Conservation (phyloP, 257 asterid species). For the Knoxia roxburghii region DNA sequence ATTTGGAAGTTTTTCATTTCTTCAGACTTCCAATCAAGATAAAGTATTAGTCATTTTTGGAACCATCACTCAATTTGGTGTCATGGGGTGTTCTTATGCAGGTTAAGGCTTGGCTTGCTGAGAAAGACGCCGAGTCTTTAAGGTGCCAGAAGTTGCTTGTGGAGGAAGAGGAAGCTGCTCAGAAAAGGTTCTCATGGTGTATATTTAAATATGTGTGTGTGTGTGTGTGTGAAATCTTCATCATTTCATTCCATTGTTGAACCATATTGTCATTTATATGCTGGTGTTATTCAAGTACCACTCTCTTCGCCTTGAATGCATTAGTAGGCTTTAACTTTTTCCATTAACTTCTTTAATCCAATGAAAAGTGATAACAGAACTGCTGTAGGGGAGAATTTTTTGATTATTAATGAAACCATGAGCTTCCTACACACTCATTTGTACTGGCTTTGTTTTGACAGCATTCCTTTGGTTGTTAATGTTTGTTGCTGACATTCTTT, state of each 20-base stretch:
- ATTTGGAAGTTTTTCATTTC: neutral
- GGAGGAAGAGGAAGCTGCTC: constrained; percentile 96
- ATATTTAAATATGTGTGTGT: constrained; percentile 3
- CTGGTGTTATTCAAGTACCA: neutral
- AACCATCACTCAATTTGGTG: neutral
- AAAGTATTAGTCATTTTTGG: neutral
- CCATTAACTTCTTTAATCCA: neutral
- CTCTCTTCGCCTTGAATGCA: neutral
- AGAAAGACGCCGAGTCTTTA: constrained; percentile 93
- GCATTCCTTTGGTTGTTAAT: neutral
- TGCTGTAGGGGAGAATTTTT: too few relatives aligned
- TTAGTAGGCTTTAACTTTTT: neutral
- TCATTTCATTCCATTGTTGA: neutral
- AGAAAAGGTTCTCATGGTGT: constrained; percentile 46
- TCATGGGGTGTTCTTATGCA: constrained; percentile 17
- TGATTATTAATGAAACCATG: neutral
- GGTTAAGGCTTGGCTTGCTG: constrained; percentile 92
- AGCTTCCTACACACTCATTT: neutral
- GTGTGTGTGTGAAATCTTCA: too few relatives aligned
- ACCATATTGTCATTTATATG: neutral
- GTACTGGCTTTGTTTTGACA: neutral
- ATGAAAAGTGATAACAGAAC: too few relatives aligned
- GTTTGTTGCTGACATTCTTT: neutral
- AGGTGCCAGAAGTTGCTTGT: constrained; percentile 91
- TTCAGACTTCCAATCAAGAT: neutral